These are phyloP conservation scores for Oryza coarctata DNA, from an alignment of 176 grass and related monocot species.

Conservation along the genomic window DNA sequence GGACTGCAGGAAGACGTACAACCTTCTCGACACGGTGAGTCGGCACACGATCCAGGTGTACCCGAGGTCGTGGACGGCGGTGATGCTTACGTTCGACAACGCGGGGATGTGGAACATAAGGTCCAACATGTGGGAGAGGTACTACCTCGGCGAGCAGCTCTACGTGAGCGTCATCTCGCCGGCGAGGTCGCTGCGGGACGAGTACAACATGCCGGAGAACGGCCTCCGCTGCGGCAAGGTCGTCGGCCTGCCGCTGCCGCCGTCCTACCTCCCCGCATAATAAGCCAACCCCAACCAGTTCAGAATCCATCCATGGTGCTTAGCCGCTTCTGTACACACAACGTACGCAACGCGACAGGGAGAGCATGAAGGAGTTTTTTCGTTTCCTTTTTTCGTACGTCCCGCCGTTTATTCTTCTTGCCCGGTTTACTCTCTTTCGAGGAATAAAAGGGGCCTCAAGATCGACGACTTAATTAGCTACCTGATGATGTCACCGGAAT, in stretches of 20 bases:
- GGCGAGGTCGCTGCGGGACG: conserved; percentile 77
- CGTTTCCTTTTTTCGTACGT: conserved; percentile 15
- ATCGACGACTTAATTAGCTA: not conserved
- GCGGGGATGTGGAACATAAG: conserved; percentile 94
- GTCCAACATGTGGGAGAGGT: conserved; percentile 74
- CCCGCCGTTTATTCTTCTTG: conserved; percentile 26
- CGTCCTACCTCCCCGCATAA: conserved; percentile 46
- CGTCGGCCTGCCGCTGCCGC: conserved; percentile 65
- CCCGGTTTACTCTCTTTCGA: conserved; percentile 29
- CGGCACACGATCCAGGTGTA: conserved; percentile 92
- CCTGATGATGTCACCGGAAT: not conserved
- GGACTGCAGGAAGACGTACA: conserved; percentile 54
- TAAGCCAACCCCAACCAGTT: conserved; percentile 1
- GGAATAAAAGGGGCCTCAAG: conserved; percentile 36
- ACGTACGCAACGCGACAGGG: not conserved
- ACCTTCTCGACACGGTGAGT: conserved; percentile 90
- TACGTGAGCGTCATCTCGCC: conserved; percentile 80
- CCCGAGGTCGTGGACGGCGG: conserved; percentile 90
- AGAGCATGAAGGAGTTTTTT: not conserved
- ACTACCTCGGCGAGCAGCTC: conserved; percentile 78
- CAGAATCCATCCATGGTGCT: not conserved
- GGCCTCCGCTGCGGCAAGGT: conserved; percentile 67
- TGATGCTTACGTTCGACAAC: conserved; percentile 94
- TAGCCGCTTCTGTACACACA: conserved; percentile 28
- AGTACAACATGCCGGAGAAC: conserved; percentile 77